Evolutionary conservation across 2,329 filamentous ascomycete genomes (phyloP).

Genomic region (Phoma sp.): DNA sequence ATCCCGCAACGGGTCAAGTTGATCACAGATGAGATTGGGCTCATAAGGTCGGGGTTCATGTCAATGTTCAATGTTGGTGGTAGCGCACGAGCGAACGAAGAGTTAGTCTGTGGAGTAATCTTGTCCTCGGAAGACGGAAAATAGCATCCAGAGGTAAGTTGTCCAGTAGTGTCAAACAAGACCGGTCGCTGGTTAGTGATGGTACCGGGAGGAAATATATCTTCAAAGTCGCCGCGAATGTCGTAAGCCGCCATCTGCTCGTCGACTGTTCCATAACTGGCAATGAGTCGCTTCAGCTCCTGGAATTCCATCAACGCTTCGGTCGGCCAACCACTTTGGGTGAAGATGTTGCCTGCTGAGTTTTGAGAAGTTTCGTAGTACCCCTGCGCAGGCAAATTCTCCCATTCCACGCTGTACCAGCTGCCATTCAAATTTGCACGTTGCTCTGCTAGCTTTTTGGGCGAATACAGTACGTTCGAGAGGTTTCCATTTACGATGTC

Average conservation of each 20-base stretch:
- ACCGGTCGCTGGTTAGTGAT: conserved; percentile 37
- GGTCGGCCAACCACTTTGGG: conserved; percentile 69
- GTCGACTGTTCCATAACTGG: conserved; percentile 64
- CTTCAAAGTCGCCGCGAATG: conserved; percentile 55
- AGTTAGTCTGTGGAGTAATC: conserved; percentile 57
- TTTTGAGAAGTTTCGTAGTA: conserved; percentile 59
- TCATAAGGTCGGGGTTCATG: conserved; percentile 31
- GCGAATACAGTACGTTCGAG: conserved; percentile 61
- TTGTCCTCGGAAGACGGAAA: conserved; percentile 52
- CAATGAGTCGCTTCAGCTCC: conserved; percentile 60
- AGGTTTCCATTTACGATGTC: conserved; percentile 57
- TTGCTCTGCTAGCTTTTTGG: conserved; percentile 56
- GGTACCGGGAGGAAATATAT: conserved; percentile 61
- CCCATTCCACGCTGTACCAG: conserved; percentile 58
- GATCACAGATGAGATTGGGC: conserved; percentile 35
- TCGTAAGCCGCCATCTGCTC: conserved; percentile 64
- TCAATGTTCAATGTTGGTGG: conserved; percentile 25
- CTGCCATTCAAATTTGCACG: conserved; percentile 63
- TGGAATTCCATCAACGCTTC: conserved; percentile 64
- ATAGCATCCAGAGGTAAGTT: conserved; percentile 61
- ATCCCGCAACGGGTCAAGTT: conserved; percentile 65
- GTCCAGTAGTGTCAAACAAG: conserved; percentile 47
- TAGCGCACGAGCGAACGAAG: conserved; percentile 48
- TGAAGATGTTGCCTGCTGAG: conserved; percentile 50
- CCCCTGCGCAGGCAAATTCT: conserved; percentile 55